Percentiles rank a stretch among this genome's conserved stretches.
Evolutionary conservation across 805 yeast genomes (phyloP).

Genomic region (Ogataea allantospora): DNA sequence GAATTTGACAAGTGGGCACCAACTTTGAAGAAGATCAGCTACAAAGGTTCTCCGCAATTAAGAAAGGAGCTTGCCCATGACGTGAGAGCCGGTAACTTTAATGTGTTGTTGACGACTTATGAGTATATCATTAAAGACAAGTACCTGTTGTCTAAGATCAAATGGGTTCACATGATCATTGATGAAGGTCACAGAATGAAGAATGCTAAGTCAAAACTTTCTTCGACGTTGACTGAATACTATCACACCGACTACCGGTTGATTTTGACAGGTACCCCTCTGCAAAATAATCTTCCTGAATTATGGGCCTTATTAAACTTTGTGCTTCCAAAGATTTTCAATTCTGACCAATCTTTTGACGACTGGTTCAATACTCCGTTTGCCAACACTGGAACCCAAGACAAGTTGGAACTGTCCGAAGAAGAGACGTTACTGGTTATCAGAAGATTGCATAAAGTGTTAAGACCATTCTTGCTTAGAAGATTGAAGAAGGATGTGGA

Average conservation of each 20-base stretch:
- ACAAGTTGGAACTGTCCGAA: slow-evolving; percentile 76
- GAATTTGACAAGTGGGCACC: slow-evolving; percentile 93
- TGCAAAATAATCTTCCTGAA: slow-evolving; percentile 82
- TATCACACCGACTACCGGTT: slow-evolving; percentile 75
- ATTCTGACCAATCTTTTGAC: slow-evolving; percentile 81
- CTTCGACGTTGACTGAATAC: slow-evolving; percentile 65
- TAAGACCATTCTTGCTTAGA: slow-evolving; percentile 80
- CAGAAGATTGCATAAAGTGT: slow-evolving; percentile 81
- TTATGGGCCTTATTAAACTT: slow-evolving; percentile 82
- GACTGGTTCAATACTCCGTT: slow-evolving; percentile 91
- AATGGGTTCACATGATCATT: slow-evolving; percentile 84
- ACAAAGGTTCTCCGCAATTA: slow-evolving; percentile 74
- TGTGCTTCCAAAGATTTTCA: slow-evolving; percentile 80
- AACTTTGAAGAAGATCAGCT: slow-evolving; percentile 63
- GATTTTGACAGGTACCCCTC: slow-evolving; percentile 85
- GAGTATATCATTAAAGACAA: slow-evolving; percentile 80
- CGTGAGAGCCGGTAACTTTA: slow-evolving; percentile 66
- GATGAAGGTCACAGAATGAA: slow-evolving; percentile 93
- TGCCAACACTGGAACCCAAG: slow-evolving; percentile 81
- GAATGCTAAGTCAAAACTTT: slow-evolving; percentile 70
- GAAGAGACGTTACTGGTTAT: slow-evolving; percentile 82
- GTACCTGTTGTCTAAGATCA: slow-evolving; percentile 62
- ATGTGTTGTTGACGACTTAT: slow-evolving; percentile 74
- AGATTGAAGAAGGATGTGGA: slow-evolving; percentile 86
- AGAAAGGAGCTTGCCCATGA: slow-evolving; percentile 66